These are phyloP conservation scores for Corymbia calophylla DNA, from an alignment of 441 rosid species.

Conservation along the genomic window DNA sequence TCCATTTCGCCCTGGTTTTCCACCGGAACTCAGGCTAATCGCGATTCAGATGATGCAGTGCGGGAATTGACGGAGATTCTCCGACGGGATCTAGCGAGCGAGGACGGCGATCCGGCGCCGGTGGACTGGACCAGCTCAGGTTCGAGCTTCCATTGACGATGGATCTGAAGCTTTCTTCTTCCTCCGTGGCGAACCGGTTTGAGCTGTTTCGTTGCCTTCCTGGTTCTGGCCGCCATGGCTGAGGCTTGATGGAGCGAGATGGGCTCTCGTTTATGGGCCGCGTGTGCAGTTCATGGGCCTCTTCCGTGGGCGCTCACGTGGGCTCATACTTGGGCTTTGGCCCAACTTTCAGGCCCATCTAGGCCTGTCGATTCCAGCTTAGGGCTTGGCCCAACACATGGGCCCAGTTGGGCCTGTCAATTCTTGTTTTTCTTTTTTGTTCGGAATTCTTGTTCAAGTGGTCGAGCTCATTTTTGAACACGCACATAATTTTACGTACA, in stretches of 20 bases:
- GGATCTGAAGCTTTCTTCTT: neutral
- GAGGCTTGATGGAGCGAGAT: neutral
- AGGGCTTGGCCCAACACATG: neutral
- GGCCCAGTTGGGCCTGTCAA: neutral
- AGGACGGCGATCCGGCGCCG: neutral
- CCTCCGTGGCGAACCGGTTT: neutral
- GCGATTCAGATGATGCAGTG: neutral
- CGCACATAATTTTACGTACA: no score
- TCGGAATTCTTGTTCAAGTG: neutral
- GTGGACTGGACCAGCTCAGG: neutral
- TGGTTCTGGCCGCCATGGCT: neutral
- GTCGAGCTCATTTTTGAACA: neutral
- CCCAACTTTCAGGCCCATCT: neutral
- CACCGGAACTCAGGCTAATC: neutral
- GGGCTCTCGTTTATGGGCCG: neutral
- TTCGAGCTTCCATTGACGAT: neutral
- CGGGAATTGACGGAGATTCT: neutral
- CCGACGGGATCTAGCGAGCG: neutral
- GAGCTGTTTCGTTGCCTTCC: neutral
- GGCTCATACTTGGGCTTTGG: neutral
- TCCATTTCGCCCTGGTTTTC: slow-evolving; percentile 34
- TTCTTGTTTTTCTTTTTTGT: neutral
- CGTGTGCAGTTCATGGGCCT: neutral
- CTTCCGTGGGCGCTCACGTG: fast-evolving
- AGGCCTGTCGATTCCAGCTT: neutral